Percentiles rank a stretch among this genome's conserved stretches.
Evolutionary conservation across 352 stramenopile genomes (phyloP).

Genomic region (Globisporangium iwayamae): DNA sequence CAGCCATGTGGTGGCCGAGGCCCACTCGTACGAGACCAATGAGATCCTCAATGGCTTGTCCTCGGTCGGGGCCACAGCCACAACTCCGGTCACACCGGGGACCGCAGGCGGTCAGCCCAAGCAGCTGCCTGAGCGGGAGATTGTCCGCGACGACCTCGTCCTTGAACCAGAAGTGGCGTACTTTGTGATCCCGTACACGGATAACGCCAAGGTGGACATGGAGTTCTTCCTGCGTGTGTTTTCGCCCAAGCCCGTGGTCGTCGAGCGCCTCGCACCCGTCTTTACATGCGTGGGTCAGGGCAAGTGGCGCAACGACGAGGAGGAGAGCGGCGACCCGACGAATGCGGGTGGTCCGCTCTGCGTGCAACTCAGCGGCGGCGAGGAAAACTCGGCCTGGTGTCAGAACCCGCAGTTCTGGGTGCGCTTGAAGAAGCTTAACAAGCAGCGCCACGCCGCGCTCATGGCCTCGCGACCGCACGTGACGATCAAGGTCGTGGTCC

Average conservation of each 20-base stretch:
- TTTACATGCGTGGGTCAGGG: constrained; percentile 61
- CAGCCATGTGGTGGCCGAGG: constrained; percentile 59
- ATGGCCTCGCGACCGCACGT: constrained; percentile 37
- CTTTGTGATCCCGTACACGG: constrained; percentile 81
- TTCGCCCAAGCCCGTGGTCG: constrained; percentile 52
- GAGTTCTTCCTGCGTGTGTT: constrained; percentile 90
- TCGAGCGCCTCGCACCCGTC: constrained; percentile 74
- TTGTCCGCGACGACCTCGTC: constrained; percentile 67
- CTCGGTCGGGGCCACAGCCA: not conserved
- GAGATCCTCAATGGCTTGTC: constrained; percentile 16
- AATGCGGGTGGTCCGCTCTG: constrained; percentile 78
- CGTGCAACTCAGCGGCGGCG: constrained; percentile 31
- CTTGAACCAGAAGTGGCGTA: constrained; percentile 74
- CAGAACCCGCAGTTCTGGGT: constrained; percentile 91
- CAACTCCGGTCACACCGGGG: constrained; percentile 4
- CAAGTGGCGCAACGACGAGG: constrained; percentile 56
- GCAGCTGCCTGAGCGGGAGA: constrained; percentile 69
- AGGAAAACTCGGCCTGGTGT: constrained; percentile 68
- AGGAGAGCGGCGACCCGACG: constrained; percentile 42
- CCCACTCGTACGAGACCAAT: constrained; percentile 52
- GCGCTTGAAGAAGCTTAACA: constrained; percentile 29
- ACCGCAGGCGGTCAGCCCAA: constrained; percentile 17
- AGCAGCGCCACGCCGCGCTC: constrained; percentile 24
- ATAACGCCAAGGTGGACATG: constrained; percentile 81
- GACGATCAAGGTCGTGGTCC: constrained; percentile 69